Conservation (phyloP, 106 monocot genomes). For the Dendrobium officinale region DNA sequence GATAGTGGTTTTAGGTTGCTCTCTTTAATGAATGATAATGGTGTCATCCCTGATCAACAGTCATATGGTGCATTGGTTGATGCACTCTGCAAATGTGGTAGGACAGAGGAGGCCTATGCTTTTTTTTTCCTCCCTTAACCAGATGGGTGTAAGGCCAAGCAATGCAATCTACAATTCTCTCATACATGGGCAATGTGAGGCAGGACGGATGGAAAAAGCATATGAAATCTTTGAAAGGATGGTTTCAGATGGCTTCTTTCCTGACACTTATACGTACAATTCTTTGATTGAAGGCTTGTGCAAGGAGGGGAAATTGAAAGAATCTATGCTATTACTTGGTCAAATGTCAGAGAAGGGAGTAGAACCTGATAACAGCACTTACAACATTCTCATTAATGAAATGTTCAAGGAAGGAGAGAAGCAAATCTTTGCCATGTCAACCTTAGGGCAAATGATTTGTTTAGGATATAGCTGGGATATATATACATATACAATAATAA, state of each 20-base stretch:
- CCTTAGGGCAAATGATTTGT: slow-evolving; percentile 19
- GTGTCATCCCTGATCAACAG: slow-evolving; percentile 22
- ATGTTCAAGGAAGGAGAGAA: slow-evolving; percentile 14
- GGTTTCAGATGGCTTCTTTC: slow-evolving; percentile 3
- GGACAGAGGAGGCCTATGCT: slow-evolving; percentile 11
- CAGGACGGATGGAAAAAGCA: slow-evolving; percentile 10
- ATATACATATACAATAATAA: slow-evolving; percentile 13
- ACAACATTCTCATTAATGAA: slow-evolving; percentile 17
- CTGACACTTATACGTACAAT: slow-evolving; percentile 15
- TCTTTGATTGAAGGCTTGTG: slow-evolving; percentile 15
- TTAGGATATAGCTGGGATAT: slow-evolving; percentile 10
- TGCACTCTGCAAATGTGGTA: slow-evolving; percentile 17
- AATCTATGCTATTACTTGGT: not conserved
- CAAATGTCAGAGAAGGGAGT: slow-evolving; percentile 12
- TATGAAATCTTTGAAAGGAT: slow-evolving; percentile 10
- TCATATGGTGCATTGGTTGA: slow-evolving; percentile 17
- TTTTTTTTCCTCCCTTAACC: slow-evolving; percentile 6
- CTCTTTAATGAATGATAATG: slow-evolving; percentile 11
- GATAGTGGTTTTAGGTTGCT: slow-evolving; percentile 19
- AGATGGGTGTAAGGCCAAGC: slow-evolving; percentile 11
- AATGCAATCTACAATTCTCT: slow-evolving; percentile 14
- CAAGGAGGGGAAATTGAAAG: slow-evolving; percentile 10
- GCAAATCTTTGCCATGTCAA: slow-evolving; percentile 3
- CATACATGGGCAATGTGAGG: slow-evolving; percentile 6
- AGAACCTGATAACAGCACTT: slow-evolving; percentile 9